Evolutionary conservation across 345 rosid species (phyloP).

Genomic region (Lepidium sativum): DNA sequence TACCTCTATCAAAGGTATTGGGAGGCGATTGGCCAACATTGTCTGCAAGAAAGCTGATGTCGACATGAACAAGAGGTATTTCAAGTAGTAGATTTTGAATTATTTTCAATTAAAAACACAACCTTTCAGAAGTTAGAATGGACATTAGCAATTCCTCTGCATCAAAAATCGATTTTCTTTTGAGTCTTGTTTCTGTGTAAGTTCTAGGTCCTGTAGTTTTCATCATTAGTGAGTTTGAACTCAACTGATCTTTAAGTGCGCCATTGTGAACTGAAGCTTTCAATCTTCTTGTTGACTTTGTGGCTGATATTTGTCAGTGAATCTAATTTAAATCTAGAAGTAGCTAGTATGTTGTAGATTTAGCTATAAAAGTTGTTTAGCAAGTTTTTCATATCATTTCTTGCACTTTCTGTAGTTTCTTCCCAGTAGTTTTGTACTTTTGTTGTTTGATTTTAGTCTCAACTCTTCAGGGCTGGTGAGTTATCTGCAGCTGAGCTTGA

Average conservation of each 20-base stretch:
- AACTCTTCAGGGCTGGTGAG: conserved; percentile 69
- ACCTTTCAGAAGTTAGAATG: background rate
- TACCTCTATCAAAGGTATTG: conserved; percentile 91
- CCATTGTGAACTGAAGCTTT: background rate
- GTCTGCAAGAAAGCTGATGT: conserved; percentile 97
- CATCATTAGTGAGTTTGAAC: no score
- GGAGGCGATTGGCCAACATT: conserved; percentile 76
- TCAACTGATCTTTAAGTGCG: background rate
- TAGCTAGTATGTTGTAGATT: background rate
- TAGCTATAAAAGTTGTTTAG: background rate
- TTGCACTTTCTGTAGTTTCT: no score
- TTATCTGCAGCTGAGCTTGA: conserved; percentile 76
- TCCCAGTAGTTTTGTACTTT: no score
- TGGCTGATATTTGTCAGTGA: background rate
- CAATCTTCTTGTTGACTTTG: background rate
- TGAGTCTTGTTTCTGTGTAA: background rate
- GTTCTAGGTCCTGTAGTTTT: background rate
- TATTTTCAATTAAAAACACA: background rate
- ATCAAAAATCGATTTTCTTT: background rate
- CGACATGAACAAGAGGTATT: conserved; percentile 88
- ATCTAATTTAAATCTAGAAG: background rate
- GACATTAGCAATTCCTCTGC: background rate
- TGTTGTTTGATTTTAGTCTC: background rate
- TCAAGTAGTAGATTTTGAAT: no score
- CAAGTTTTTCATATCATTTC: no score